Base-by-base conservation (phyloP, 2,329 filamentous ascomycete genomes). In the Sporothrix brasiliensis region DNA sequence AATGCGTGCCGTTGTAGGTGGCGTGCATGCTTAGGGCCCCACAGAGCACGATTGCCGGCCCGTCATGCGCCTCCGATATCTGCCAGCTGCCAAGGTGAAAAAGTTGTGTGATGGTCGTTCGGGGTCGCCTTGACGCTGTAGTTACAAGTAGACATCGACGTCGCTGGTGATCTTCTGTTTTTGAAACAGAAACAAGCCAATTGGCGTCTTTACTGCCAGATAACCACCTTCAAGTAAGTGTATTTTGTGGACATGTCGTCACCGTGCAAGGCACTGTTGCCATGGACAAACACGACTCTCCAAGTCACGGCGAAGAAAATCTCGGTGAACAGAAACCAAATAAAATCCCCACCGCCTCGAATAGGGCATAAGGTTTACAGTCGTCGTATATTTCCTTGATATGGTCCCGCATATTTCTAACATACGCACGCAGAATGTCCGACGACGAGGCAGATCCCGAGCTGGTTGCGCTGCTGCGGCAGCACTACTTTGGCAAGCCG, bases 371-470 rank as follows among this genome's bases (percentile, higher is more conserved):
- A 34, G 34, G 4, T 34, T 34, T 34, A 34, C 6, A 34, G 34
- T 34, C 5, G 34, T 2, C 34, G 5, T 14, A 24, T 24, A 24
- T 14, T 6, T 16, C 56, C 44, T 16, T 3, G 14, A 44, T 44
- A 24, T 47, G 16, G 3, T 13, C 7, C 16, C 19, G 6, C 4
- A 19, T 14, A 30, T 39, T 30, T 52, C 41, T 39, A 21, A 68
- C 52, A 67, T 27, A 19, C 9, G 24, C 47, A 63, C 16, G 27
- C 47, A 63, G 54, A 27, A 96, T 96, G 92, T 96, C 92, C 61
- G 93, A 97, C 83, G 92, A 97, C 80, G 94, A 97, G 79, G 90
- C 91, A 63, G 94, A 97, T 77, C 90, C 87, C 53, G 94, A 97
- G 80, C 88, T 98, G 60, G 85, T 97, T 24, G 93, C 90, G 75